Percentiles rank a stretch among this genome's conserved stretches.
phyloP scores from a whole-genome alignment of 257 asterid genomes.

The Penstemon eatonii region DNA sequence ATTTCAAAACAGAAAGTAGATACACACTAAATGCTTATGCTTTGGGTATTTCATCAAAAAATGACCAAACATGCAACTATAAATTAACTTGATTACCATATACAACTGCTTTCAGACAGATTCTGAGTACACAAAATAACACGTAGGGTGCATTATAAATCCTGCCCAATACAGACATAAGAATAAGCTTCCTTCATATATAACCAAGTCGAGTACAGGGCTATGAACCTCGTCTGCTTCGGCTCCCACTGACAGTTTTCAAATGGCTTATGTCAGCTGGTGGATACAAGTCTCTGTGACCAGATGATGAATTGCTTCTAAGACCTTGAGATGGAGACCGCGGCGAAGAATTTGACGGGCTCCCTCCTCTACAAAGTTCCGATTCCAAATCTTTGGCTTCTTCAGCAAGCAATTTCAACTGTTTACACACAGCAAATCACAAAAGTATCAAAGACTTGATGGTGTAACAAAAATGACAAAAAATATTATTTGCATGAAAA shows the following conservation, averaged over 20 bases:
- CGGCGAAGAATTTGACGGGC: constrained; percentile 55
- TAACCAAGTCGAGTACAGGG: not conserved
- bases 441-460: not conserved
- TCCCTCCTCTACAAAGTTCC: constrained; percentile 48
- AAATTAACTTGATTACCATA: constrained; percentile 14
- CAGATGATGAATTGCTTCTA: constrained; percentile 47
- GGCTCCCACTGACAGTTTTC: constrained; percentile 46
- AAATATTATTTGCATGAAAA: too few species aligned
- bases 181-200: constrained; percentile 6
- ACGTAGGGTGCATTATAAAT: constrained; percentile 14
- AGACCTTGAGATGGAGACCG: constrained; percentile 56
- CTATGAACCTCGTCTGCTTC: constrained; percentile 49
- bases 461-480: not conserved
- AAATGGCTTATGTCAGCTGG: constrained; percentile 33
- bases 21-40: too few species aligned
- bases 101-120: constrained; percentile 23
- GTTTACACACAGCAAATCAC: constrained; percentile 29
- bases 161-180: constrained; percentile 27
- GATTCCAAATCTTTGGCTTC: constrained; percentile 70
- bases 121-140: constrained; percentile 23
- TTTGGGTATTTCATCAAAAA: not conserved
- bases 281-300: constrained; percentile 68
- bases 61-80: constrained; percentile 7
- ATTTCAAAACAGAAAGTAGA: too few species aligned
- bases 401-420: constrained; percentile 70